Percentiles rank a stretch among this genome's conserved stretches.
Conservation (phyloP, 225 moss, liverwort and hornwort genomes). For the Marchantia paleacea region DNA sequence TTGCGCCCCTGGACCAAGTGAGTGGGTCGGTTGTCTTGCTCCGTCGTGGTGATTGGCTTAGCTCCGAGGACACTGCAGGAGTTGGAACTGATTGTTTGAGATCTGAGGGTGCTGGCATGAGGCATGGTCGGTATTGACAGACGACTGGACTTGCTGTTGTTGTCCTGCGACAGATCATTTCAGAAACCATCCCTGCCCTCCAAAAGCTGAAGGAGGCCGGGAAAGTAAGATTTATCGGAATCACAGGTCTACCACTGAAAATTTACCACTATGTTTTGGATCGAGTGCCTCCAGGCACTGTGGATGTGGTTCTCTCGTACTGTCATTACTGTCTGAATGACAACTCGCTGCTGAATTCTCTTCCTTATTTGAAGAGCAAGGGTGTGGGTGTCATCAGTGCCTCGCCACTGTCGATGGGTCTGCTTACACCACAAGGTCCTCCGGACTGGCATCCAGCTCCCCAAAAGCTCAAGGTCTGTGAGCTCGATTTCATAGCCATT, state of each 20-base stretch:
- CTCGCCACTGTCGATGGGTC: constrained; percentile 90
- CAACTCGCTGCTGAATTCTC: constrained; percentile 55
- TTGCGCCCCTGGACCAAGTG: constrained; percentile 69
- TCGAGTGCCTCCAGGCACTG: constrained; percentile 64
- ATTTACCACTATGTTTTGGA: constrained; percentile 74
- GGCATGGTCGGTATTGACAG: background rate
- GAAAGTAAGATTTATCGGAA: constrained; percentile 80
- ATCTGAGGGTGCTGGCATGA: background rate
- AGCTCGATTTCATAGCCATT: background rate
- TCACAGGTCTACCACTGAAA: constrained; percentile 80
- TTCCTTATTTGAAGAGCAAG: constrained; percentile 87
- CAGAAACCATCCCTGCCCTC: constrained; percentile 85
- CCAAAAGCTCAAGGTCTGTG: constrained; percentile 62
- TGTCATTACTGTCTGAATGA: constrained; percentile 88
- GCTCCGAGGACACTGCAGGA: background rate
- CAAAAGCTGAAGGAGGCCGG: constrained; percentile 74
- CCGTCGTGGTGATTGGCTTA: background rate
- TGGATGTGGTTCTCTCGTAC: constrained; percentile 78
- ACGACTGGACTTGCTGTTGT: background rate
- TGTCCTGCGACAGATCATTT: constrained; percentile 46
- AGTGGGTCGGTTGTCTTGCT: background rate
- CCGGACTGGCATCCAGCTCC: constrained; percentile 98
- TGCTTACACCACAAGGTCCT: constrained; percentile 69
- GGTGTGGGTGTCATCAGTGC: constrained; percentile 91
- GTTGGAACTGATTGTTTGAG: background rate